Evolutionary conservation across 164 flowering plant genomes (phyloP).

Genomic region (Magnolia officinalis): DNA sequence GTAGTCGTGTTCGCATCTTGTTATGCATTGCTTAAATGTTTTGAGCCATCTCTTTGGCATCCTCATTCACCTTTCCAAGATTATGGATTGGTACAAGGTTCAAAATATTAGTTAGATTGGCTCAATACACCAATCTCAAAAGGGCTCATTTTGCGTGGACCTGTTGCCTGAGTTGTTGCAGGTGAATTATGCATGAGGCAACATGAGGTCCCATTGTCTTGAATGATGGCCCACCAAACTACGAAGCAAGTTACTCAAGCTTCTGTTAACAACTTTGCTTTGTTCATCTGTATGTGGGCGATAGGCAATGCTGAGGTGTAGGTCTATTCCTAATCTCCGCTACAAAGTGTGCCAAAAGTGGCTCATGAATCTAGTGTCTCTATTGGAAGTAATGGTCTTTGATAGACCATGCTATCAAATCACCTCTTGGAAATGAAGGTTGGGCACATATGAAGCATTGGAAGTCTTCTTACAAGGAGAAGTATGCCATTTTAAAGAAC

Average conservation of each 20-base stretch:
- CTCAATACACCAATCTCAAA: background rate
- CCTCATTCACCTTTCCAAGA: background rate
- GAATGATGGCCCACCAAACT: background rate
- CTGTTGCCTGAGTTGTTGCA: background rate
- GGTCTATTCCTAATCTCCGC: background rate
- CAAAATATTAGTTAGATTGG: background rate
- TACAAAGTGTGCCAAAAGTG: background rate
- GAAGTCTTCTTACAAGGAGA: background rate
- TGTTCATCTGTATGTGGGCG: background rate
- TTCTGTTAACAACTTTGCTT: background rate
- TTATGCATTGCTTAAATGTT: background rate
- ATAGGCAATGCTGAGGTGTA: background rate
- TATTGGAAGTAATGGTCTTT: background rate
- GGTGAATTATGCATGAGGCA: background rate
- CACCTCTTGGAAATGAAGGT: background rate
- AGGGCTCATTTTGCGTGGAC: background rate
- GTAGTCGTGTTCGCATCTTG: background rate
- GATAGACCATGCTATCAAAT: background rate
- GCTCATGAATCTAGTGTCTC: background rate
- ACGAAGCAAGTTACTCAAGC: background rate
- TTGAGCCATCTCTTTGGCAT: background rate
- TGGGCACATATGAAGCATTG: background rate
- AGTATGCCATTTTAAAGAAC: slow-evolving; percentile 7
- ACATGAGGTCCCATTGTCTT: background rate
- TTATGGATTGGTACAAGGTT: background rate